Evolutionary conservation across 2,329 filamentous ascomycete species (phyloP), one percentile per base, ranked within the genome.

Genomic region (Botrytis cinerea): DNA sequence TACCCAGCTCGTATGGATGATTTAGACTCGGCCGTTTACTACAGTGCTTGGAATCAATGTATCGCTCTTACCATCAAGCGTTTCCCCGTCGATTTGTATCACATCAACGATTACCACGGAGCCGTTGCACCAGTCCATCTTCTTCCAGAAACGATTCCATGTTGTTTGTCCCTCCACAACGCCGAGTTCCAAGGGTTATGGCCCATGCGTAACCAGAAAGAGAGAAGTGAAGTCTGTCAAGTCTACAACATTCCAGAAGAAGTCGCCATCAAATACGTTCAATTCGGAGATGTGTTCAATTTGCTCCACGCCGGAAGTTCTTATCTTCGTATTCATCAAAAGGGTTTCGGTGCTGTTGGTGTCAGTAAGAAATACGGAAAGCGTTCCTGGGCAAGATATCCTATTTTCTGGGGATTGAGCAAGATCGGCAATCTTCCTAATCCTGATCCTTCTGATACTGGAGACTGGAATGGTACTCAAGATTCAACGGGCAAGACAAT

Each of bases 1-100:
- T 92, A 92, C 77, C 90, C 90, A 25, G 84, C 89, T 54, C 86
- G 90, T 46, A 92, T 92, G 90, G 90, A 92, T 79, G 90, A 92
- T 78, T 84, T 92, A 71, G 88, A 90, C 75, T 89, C 86, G 75
- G 90, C 90, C 20, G 88, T 92, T 64, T 90, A 91, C 81, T 92
- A 92, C 79, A 91, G 88, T 3, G 89, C 89, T 4, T 92, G 90
- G 90, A 92, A 92, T 76, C 88, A 89, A 80, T 92, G 90, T 79
- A 91, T 92, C 77, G 89, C 90, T 12, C 85, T 90, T 76, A 83
- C 89, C 1, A 87, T 91, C 76, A 85, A 86, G 73, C 86, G 90
- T 25, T 92, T 92, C 79, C 85, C 87, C 0, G 83, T 90, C 74
- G 88, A 90, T 76, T 79, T 91, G n/a, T 91, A 91, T 79, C 89